Evolutionary conservation across 1,284 basidiomycete genomes (phyloP).

Genomic region (Puccinia novopanici): DNA sequence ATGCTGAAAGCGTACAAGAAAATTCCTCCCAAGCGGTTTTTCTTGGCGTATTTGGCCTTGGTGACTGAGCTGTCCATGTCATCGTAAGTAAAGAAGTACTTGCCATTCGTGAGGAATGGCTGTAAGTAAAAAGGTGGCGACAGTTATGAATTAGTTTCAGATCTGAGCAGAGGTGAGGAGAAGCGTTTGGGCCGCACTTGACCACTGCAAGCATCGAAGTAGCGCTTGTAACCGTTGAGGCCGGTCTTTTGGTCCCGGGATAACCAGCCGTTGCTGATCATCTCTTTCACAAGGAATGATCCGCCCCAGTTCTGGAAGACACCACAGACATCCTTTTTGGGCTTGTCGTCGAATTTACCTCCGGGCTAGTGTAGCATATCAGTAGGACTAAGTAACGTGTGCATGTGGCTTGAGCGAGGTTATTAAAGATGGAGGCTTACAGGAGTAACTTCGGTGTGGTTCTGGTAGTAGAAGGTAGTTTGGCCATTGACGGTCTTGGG

Average conservation of each 20-base stretch:
- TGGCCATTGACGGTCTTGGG: not conserved
- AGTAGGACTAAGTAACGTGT: too few relatives aligned
- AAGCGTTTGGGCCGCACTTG: conserved; percentile 15
- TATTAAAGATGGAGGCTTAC: not conserved
- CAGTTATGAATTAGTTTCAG: not conserved
- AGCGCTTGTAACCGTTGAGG: conserved; percentile 31
- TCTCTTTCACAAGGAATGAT: conserved; percentile 19
- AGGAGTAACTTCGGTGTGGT: conserved; percentile 11
- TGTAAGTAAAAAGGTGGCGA: not conserved
- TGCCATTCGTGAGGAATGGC: conserved; percentile 49
- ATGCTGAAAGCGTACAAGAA: conserved; percentile 47
- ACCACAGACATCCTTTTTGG: too few relatives aligned
- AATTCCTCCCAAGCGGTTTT: conserved; percentile 10
- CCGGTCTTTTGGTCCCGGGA: conserved; percentile 36
- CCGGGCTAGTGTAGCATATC: too few relatives aligned
- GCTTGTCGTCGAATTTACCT: too few relatives aligned
- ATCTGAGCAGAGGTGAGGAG: not conserved
- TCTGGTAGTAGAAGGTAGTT: conserved; percentile 21
- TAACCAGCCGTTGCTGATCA: conserved; percentile 30
- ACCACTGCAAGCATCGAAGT: conserved; percentile 43
- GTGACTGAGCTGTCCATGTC: conserved; percentile 27
- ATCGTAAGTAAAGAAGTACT: too few relatives aligned
- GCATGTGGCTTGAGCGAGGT: not conserved
- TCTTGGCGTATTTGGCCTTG: conserved; percentile 34
- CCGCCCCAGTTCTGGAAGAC: conserved; percentile 1